Conservation (phyloP, 148 eudicot species). For the Vaccinium corymbosum region DNA sequence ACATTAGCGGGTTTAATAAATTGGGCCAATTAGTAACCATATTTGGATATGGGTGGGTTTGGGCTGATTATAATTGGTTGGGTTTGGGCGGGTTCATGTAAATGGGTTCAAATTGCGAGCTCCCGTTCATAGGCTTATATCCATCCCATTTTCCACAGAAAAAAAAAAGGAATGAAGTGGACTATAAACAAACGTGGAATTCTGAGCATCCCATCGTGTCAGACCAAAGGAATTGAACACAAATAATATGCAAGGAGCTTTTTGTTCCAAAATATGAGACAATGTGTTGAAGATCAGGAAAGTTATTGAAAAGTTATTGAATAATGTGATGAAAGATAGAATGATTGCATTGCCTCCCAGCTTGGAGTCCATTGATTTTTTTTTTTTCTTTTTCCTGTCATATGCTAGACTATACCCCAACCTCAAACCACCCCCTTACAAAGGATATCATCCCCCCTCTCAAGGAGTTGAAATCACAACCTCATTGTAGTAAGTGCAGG, state of each 20-base stretch:
- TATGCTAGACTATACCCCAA: not conserved
- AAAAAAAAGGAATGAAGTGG: not conserved
- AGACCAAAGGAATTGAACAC: not conserved
- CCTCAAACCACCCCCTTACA: not conserved
- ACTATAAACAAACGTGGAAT: not conserved
- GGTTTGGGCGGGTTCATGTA: no score
- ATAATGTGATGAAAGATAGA: conserved; percentile 1
- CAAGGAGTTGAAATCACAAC: not conserved
- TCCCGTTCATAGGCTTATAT: no score
- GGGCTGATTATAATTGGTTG: no score
- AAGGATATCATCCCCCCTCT: not conserved
- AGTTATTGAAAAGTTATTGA: not conserved
- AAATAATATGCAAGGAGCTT: not conserved
- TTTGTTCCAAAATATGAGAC: not conserved
- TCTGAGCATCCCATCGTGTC: not conserved
- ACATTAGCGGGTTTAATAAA: no score
- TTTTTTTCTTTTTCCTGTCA: not conserved
- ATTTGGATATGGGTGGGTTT: no score
- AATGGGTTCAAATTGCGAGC: no score
- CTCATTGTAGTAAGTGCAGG: not conserved
- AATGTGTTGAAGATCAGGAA: not conserved
- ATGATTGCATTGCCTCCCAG: not conserved
- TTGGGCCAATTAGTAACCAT: no score
- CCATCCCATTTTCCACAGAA: no score
- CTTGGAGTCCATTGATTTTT: not conserved